These are phyloP conservation scores for Colletotrichum sp. DNA, from an alignment of 2,329 filamentous ascomycete genomes.

Conservation along the genomic window DNA sequence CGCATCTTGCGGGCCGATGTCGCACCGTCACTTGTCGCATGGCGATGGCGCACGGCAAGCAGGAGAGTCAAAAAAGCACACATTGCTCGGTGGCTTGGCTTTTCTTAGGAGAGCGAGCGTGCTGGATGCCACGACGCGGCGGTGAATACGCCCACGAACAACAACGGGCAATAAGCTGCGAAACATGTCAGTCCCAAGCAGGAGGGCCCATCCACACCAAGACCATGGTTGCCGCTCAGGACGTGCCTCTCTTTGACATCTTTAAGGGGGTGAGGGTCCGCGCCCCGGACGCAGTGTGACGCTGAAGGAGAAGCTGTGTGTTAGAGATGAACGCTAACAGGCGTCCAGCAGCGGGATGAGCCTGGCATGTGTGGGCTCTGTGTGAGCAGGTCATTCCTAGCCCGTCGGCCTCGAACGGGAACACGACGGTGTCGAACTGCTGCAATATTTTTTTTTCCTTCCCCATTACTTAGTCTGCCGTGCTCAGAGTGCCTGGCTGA, in stretches of 20 bases:
- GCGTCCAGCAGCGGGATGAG: background rate
- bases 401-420: background rate
- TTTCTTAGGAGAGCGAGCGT: background rate
- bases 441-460: background rate
- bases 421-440: background rate
- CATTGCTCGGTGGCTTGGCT: background rate
- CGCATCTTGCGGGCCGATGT: background rate
- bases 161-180: background rate
- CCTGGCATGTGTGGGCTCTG: background rate
- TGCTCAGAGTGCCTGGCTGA: background rate
- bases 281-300: constrained; percentile 3
- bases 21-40: constrained; percentile 2
- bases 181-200: background rate
- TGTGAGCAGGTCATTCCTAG: background rate
- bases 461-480: background rate
- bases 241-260: constrained; percentile 4
- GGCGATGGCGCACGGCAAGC: constrained; percentile 1
- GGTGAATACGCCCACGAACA: background rate
- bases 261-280: constrained; percentile 4
- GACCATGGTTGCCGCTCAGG: background rate
- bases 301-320: background rate
- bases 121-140: background rate
- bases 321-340: background rate
- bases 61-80: background rate
- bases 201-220: background rate